Evolutionary conservation across 1,284 basidiomycete genomes (phyloP), one percentile per base, ranked within the genome.

Genomic region (Athelia psychrophila): DNA sequence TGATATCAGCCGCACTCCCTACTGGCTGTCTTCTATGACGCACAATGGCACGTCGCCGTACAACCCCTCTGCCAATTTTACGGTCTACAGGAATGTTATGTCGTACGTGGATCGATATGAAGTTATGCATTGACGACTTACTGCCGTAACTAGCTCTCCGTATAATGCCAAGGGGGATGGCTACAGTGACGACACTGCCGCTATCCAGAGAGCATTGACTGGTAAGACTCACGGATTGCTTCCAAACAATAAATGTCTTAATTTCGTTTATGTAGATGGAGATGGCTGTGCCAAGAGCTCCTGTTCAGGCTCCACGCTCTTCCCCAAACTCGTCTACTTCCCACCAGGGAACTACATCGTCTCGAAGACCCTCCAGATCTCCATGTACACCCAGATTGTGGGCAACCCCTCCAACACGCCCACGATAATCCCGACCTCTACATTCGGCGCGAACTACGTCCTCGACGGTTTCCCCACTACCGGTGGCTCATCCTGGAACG

Each of bases 81-180:
- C 20, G 8, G 38, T 42, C n/a, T 42, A 42, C 20, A n/a, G 38
- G n/a, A 42, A 42, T n/a, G 38, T 42, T 16, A 42, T 18, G 38
- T 6, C 6, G 38, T 42, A 42, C 6, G 38, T 42, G 9, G 8
- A 6, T 6, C 9, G 6, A 9, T 16, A 6, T 18, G 6, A 6
- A 9, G 38, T 18, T 42, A 9, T n/a, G 20, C n/a, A 6, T 18
- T 42, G 6, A n/a, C 6, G 6, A n/a, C 38, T 42, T 5, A 42
- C 33, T 8, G 38, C 9, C 6, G n/a, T 42, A 6, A 30, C 13
- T 30, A 30, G 27, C 5, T 16, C 38, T 42, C 16, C 16, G n/a
- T 42, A 72, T 30, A 78, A 77, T 19, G 78, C 77, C 27, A 69
- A 63, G 56, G 79, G 79, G 46, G 76, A 81, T 56, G 79, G 78